Conservation (phyloP, 345 rosid genomes). For the Corymbia maculata region DNA sequence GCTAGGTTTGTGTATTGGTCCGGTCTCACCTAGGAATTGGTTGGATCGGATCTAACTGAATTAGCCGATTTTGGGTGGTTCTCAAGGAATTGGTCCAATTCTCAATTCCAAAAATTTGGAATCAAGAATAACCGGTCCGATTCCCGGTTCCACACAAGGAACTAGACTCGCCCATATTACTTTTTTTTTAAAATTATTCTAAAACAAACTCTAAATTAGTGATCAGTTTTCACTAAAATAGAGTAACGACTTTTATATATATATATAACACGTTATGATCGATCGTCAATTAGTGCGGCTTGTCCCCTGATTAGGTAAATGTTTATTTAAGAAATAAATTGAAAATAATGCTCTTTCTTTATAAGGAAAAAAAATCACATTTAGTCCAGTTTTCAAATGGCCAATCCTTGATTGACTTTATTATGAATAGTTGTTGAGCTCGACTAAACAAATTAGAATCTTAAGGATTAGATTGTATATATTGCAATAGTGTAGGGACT, state of each 20-base stretch:
- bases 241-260: too few species aligned
- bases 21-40: fast-evolving
- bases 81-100: background rate
- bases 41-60: too few species aligned
- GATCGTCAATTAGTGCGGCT: background rate
- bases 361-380: too few species aligned
- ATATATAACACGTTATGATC: too few species aligned
- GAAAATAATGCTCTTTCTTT: too few species aligned
- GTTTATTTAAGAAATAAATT: too few species aligned
- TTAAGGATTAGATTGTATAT: background rate
- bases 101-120: background rate
- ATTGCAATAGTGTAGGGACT: background rate
- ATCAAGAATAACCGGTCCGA: too few species aligned
- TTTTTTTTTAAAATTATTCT: too few species aligned
- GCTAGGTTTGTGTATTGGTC: background rate
- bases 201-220: background rate
- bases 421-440: background rate
- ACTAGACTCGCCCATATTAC: background rate
- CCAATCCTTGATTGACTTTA: too few species aligned
- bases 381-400: too few species aligned
- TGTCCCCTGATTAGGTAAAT: fast-evolving
- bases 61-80: fast-evolving
- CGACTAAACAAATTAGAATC: background rate
- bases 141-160: background rate
- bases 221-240: too few species aligned